A percentile compares a stretch with the other conserved stretches of the same genome.
These are phyloP conservation scores for Cladosporium phlei DNA, from an alignment of 2,329 filamentous ascomycete genomes.

Conservation along the genomic window DNA sequence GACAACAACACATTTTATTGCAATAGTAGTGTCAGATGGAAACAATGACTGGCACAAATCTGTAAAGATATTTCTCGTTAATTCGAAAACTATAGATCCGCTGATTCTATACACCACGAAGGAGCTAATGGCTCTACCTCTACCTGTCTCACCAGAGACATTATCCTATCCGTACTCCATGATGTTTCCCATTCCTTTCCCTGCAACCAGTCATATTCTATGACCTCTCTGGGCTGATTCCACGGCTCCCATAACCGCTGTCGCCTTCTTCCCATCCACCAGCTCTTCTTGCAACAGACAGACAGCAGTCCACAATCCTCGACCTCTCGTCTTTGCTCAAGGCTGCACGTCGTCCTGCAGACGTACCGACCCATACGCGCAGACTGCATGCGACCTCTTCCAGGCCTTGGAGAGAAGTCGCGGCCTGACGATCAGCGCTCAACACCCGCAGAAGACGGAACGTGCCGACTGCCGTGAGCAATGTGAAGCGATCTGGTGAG, in stretches of 20 bases:
- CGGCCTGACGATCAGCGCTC: constrained; percentile 30
- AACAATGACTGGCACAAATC: too few relatives aligned
- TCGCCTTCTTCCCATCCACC: constrained; percentile 35
- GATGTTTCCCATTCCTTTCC: too few relatives aligned
- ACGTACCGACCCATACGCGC: constrained; percentile 44
- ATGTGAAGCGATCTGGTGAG: constrained; percentile 36
- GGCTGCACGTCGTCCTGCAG: constrained; percentile 38
- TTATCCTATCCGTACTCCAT: constrained; percentile 8
- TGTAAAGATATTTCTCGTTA: too few relatives aligned
- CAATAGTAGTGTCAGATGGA: too few relatives aligned
- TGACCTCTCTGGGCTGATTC: constrained; percentile 7
- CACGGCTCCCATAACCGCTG: constrained; percentile 29
- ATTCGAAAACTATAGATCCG: too few relatives aligned
- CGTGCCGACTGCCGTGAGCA: constrained; percentile 44
- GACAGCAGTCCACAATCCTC: constrained; percentile 38
- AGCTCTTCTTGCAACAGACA: constrained; percentile 40
- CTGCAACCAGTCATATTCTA: neutral
- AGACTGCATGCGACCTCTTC: constrained; percentile 42
- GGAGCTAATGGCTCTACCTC: constrained; percentile 12
- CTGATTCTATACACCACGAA: constrained; percentile 10
- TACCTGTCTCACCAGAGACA: constrained; percentile 1
- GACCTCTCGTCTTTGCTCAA: constrained; percentile 35
- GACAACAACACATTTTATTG: too few relatives aligned
- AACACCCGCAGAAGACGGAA: constrained; percentile 39
- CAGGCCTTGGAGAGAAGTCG: constrained; percentile 34